Evolutionary conservation across 192 early-diverging fungal species (phyloP), one percentile per base, ranked within the genome.

Genomic region (Linnemannia schmuckeri): DNA sequence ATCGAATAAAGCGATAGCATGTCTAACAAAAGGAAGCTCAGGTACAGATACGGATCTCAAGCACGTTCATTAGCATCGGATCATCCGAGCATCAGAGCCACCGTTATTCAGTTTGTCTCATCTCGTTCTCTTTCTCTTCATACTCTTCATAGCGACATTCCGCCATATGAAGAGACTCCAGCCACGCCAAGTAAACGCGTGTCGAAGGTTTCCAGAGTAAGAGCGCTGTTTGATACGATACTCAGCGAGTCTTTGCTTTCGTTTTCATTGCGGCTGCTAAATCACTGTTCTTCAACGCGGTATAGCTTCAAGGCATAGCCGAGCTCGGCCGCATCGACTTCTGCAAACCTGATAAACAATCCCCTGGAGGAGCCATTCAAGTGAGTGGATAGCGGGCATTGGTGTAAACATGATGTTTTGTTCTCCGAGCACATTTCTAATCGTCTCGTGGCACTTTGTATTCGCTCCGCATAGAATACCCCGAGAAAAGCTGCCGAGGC

Each of bases 21-120:
- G 75, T 63, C 75, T 63, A 76, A 63, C 5, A 76, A 76, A 76
- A 76, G 55, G 38, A 13, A 63, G 38, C 55, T 63, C 75, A 76
- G 75, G 75, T 76, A 76, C 54, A 63, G 40, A 63, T 76, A 38
- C 27, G 46, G 35, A 47, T 47, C 55, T 27, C 17, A 76, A 69
- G 63, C 76, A 63, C 61, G 41, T 1, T 66, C 24, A 76, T 41
- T 66, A 68, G 72, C 27, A 52, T 74, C 72, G 18, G 49, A 52
- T 33, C 74, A 74, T 54, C 49, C 44, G 46, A 57, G 35, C 33
- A 75, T 75, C 74, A 33, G 44, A 73, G 74, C 37, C 42, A 42
- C 76, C 63, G 42, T 10, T 49, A 41, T 46, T 77, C 27, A 63
- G 5, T 75, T 57, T 61, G 20, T 40, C 74, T 57, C 52, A 40